Evolutionary conservation across 345 rosid species (phyloP).

Genomic region (Murraya koenigii): DNA sequence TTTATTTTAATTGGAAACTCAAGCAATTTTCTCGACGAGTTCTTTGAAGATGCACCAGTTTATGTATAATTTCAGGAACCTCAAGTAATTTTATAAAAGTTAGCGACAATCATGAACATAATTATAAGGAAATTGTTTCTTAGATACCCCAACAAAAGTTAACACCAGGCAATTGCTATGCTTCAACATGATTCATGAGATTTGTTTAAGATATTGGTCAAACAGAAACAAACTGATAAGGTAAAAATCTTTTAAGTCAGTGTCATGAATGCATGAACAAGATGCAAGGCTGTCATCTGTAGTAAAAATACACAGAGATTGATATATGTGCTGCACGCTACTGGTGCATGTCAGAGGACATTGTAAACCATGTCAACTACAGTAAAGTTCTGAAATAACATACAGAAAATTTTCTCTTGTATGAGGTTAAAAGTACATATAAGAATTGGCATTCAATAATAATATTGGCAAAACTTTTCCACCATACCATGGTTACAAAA

Average conservation of each 20-base stretch:
- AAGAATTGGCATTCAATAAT: background rate
- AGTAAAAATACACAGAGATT: background rate
- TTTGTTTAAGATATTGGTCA: background rate
- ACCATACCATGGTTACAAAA: slow-evolving; percentile 90
- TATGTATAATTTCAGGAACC: background rate
- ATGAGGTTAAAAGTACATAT: background rate
- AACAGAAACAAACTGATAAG: background rate
- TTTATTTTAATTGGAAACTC: background rate
- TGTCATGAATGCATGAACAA: background rate
- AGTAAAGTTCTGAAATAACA: background rate
- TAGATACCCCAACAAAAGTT: background rate
- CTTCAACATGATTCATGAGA: background rate
- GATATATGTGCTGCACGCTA: background rate
- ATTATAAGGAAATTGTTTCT: background rate
- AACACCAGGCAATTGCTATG: background rate
- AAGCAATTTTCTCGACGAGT: background rate
- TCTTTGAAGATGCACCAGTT: background rate
- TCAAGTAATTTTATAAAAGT: background rate
- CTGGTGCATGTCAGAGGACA: background rate
- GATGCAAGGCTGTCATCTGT: background rate
- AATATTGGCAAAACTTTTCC: background rate
- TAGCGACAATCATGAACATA: background rate
- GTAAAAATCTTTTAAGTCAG: background rate
- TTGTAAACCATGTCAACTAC: background rate
- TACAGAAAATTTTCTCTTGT: background rate